Conservation (phyloP, 2,329 filamentous ascomycete genomes). For the Hymenoscyphus albidus region DNA sequence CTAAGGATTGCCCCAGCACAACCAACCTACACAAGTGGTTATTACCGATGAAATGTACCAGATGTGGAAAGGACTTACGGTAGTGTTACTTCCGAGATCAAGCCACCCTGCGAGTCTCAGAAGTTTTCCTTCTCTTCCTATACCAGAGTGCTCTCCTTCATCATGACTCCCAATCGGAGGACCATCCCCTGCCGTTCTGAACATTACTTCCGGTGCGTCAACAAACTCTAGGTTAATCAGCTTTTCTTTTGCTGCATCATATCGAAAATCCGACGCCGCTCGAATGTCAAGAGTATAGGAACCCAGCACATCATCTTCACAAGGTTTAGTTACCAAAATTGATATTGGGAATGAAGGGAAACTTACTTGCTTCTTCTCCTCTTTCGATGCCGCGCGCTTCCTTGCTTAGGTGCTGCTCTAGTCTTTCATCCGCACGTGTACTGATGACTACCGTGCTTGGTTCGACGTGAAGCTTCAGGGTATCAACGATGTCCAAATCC, state of each 20-base stretch:
- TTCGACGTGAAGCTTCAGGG: constrained; percentile 50
- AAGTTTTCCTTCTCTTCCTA: constrained; percentile 58
- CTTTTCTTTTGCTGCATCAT: constrained; percentile 62
- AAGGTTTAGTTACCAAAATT: not conserved
- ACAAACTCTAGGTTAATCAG: constrained; percentile 54
- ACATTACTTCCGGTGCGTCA: constrained; percentile 48
- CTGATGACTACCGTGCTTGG: constrained; percentile 53
- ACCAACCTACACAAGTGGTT: constrained; percentile 47
- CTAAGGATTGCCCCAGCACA: constrained; percentile 85
- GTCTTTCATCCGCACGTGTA: constrained; percentile 32
- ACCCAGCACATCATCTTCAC: constrained; percentile 37
- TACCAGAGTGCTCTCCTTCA: constrained; percentile 40
- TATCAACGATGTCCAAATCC: constrained; percentile 65
- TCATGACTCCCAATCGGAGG: constrained; percentile 22
- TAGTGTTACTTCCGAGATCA: constrained; percentile 68
- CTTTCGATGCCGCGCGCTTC: constrained; percentile 31
- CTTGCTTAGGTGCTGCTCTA: constrained; percentile 33
- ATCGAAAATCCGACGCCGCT: constrained; percentile 68
- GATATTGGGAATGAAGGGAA: not conserved
- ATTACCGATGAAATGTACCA: not conserved
- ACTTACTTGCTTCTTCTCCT: constrained; percentile 27
- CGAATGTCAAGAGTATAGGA: constrained; percentile 60
- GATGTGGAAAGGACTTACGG: constrained; percentile 45
- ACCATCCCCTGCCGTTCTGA: constrained; percentile 57
- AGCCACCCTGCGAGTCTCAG: constrained; percentile 67